Conservation (phyloP, 2,329 filamentous ascomycete species). For the Allantophomopsis lycopodina region DNA sequence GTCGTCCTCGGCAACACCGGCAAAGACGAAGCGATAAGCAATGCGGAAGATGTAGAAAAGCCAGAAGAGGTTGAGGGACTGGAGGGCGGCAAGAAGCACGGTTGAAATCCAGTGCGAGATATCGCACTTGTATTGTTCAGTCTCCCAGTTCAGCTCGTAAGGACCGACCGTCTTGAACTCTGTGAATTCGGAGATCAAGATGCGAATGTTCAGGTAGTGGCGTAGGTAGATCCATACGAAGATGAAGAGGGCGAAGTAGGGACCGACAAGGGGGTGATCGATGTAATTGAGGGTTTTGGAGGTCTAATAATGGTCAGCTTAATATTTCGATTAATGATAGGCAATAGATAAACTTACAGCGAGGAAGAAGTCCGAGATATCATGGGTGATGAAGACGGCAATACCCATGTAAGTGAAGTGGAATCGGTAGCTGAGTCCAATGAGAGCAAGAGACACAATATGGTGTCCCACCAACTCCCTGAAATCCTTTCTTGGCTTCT, state of each 20-base stretch:
- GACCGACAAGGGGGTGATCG: conserved; percentile 62
- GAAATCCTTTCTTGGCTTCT: conserved; percentile 91
- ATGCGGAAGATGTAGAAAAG: conserved; percentile 66
- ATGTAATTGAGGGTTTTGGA: conserved; percentile 90
- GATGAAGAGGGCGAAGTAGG: conserved; percentile 78
- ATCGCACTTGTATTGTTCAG: conserved; percentile 64
- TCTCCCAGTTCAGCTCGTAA: conserved; percentile 64
- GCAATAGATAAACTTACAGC: conserved; percentile 42
- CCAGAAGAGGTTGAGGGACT: conserved; percentile 73
- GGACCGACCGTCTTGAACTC: conserved; percentile 64
- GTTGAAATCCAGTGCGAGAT: conserved; percentile 57
- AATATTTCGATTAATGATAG: conserved; percentile 1
- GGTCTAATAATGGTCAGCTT: conserved; percentile 36
- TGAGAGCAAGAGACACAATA: conserved; percentile 74
- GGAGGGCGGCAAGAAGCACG: conserved; percentile 48
- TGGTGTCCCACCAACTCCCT: conserved; percentile 88
- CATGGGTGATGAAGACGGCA: conserved; percentile 87
- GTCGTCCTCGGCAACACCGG: conserved; percentile 52
- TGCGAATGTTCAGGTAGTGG: conserved; percentile 69
- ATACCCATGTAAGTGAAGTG: conserved; percentile 94
- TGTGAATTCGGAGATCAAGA: conserved; percentile 62
- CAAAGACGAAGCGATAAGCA: conserved; percentile 54
- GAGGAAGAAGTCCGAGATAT: conserved; percentile 91
- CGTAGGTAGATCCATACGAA: conserved; percentile 78
- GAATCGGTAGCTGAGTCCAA: conserved; percentile 81